Base-by-base conservation (phyloP, 768 basidiomycete species). In the Tubosaeta brunneosetosa region DNA sequence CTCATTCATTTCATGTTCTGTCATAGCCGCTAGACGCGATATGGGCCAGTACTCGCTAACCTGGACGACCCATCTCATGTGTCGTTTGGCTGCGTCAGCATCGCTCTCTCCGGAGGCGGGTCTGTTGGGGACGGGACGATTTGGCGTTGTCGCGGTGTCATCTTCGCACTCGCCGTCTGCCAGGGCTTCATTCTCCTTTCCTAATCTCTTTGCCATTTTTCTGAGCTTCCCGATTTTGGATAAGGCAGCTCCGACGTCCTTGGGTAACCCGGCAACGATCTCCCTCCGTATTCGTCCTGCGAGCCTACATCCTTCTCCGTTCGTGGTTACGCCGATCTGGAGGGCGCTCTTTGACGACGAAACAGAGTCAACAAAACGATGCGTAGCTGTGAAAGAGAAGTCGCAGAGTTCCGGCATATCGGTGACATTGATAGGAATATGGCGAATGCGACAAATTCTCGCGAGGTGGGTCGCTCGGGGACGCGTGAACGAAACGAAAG, bases 1-100 rank as follows among this genome's bases (percentile, higher is more conserved):
- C n/a, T 75, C 72, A 11, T 75, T 68, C 83, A 94, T 88, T 5
- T 92, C 89, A 17, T 62, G 63, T 36, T 79, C 75, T 16, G 81
- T 74, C 78, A 97, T 79, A 10, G 71, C 67, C 0, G 91, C 85
- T 8, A 97, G 78, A 38, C 80, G 82, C 11, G 86, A 78, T 44
- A 94, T 75, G 0, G 92, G 86, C 91, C 93, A 97, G 67, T 97
- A 97, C 66, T 97, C 94, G 76, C 92, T 94, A 60, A 98, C 81
- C 66, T 97, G 95, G 0, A 92, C 85, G 3, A 97, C 86, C 91
- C 93, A 97, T 67, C 86, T 83, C 81, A 97, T 90, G 14, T 88
- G 76, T 31, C 93, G 77, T 52, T 71, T 75, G 48, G 79, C 72
- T 25, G 66, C 72, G 56, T 87, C 86, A 2, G 57, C 40, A 8